Evolutionary conservation across 2,329 filamentous ascomycete species (phyloP).

Genomic region (Pseudogymnoascus sp.): DNA sequence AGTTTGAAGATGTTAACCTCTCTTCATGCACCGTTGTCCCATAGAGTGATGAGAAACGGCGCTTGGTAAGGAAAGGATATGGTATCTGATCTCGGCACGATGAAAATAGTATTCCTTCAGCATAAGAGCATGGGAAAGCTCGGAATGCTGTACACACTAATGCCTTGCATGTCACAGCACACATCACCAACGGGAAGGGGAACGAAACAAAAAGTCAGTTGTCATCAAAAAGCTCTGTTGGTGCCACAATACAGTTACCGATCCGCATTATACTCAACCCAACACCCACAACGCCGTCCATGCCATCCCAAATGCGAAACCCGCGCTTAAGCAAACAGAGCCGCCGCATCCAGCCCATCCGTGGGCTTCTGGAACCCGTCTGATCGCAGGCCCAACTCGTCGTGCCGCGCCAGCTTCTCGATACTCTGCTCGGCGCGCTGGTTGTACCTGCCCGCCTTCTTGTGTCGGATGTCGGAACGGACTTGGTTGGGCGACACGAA

Average conservation of each 20-base stretch:
- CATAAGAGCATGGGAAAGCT: conserved; percentile 7
- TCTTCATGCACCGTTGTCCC: conserved; percentile 5
- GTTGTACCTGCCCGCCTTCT: conserved; percentile 73
- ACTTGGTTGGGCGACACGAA: conserved; percentile 96
- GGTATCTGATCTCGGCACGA: conserved; percentile 7
- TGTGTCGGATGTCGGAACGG: conserved; percentile 67
- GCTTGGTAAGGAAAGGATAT: conserved; percentile 8
- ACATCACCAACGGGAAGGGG: not conserved
- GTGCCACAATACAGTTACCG: conserved; percentile 10
- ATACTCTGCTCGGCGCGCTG: conserved; percentile 65
- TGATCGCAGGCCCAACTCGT: conserved; percentile 66
- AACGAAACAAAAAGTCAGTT: not conserved
- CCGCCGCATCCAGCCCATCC: conserved; percentile 68
- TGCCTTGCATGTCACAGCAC: conserved; percentile 2
- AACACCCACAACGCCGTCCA: conserved; percentile 8
- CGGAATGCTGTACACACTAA: conserved; percentile 9
- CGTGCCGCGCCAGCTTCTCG: conserved; percentile 67
- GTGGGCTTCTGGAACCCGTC: conserved; percentile 56
- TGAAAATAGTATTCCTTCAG: conserved; percentile 9
- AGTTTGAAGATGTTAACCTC: conserved; percentile 4
- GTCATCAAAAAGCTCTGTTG: conserved; percentile 6
- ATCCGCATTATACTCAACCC: conserved; percentile 7
- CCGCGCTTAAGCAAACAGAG: conserved; percentile 60
- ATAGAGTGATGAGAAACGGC: not conserved
- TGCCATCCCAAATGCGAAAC: conserved; percentile 6